Conservation (phyloP, 2,329 filamentous ascomycete species). For the Neopestalotiopsis sp. region DNA sequence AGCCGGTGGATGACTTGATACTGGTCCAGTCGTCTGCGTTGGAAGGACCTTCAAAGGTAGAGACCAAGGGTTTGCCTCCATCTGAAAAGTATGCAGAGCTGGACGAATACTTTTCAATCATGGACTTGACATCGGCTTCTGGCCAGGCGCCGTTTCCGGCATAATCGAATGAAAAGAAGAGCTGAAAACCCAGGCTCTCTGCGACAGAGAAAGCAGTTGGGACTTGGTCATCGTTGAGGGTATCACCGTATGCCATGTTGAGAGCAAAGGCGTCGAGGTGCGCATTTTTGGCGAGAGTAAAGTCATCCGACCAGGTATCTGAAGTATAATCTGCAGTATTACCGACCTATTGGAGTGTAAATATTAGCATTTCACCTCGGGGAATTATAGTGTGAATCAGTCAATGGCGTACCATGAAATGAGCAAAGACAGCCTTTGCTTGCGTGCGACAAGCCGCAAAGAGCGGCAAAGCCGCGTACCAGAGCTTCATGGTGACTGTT, state of each 20-base stretch:
- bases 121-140: background rate
- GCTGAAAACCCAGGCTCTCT: background rate
- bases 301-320: background rate
- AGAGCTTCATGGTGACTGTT: background rate
- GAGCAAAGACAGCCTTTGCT: constrained; percentile 7
- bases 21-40: constrained; percentile 48
- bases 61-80: background rate
- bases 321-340: background rate
- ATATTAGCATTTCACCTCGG: background rate
- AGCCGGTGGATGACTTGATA: constrained; percentile 42
- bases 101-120: background rate
- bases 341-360: background rate
- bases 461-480: background rate
- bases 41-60: constrained; percentile 54
- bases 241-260: constrained; percentile 3
- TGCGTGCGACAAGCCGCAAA: background rate
- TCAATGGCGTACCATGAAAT: constrained; percentile 2
- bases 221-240: background rate
- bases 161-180: constrained; percentile 13
- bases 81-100: background rate
- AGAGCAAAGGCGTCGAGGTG: constrained; percentile 6
- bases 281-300: background rate
- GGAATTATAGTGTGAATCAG: background rate
- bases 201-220: background rate
- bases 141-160: constrained; percentile 9